Base-by-base conservation (phyloP, 2,329 filamentous ascomycete genomes). In the Pseudocercospora fuligena region DNA sequence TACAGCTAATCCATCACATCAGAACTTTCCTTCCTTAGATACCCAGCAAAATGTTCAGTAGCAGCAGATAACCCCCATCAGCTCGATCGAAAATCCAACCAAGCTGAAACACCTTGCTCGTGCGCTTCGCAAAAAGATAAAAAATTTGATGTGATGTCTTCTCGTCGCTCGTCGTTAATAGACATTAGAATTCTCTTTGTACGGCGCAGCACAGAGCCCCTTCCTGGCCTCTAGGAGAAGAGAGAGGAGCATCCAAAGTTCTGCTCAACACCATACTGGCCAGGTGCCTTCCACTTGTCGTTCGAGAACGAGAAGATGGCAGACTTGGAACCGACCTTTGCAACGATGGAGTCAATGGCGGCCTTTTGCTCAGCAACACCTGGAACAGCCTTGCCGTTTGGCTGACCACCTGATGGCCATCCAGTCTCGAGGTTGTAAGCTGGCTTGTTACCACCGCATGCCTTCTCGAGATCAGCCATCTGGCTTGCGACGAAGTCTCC, bases 341-440 rank as follows among this genome's bases (percentile, higher is more conserved):
- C 74, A 71, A 89, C 81, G 78, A 98, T 94, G 65, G 87, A 87
- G 70, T 86, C 78, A 78, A 98, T 88, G 73, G 94, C 94, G 51
- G 76, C 80, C 60, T 82, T 82, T 86, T 98, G 94, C 82, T 94
- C 83, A 1, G 77, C 49, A 5, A 73, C 59, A 73, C 91, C 89
- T 64, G 94, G 88, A 73, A 92, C 83, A 66, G 93, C 93, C 21
- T 77, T 77, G 67, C 92, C 92, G 82, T 95, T 94, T 82, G 87
- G 80, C 31, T 79, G 74, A 77, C 94, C 94, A 7, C 78, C 72
- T 62, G 83, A 89, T 71, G 94, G 94, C 93, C 94, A 98, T 75
- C 94, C 94, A 65, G 91, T 92, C 89, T 98, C 94, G 73, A 96
- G 85, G 82, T 94, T 92, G 84, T 92, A 88, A 72, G 89, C 90